These are phyloP conservation scores for Hanseniaspora meyeri DNA, from an alignment of 805 yeast genomes.

Conservation along the genomic window DNA sequence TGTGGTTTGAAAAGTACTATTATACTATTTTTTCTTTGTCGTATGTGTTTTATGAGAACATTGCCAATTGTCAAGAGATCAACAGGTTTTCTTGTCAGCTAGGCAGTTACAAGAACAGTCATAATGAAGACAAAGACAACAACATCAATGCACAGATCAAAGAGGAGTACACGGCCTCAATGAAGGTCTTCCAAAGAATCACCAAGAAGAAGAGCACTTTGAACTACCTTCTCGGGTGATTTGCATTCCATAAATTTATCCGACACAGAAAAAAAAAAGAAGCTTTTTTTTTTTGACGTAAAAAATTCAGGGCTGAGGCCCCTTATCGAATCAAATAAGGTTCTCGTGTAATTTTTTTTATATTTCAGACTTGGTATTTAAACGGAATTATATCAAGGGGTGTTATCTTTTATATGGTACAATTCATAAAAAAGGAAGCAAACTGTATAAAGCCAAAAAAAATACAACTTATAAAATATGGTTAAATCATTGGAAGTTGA, in stretches of 20 bases:
- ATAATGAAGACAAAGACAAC: background rate
- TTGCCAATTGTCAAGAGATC: background rate
- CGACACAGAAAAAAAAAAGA: too few species aligned
- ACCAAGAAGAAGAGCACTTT: background rate
- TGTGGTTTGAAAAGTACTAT: constrained; percentile 2
- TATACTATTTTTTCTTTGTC: constrained; percentile 1
- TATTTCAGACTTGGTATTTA: background rate
- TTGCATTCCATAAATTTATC: too few species aligned
- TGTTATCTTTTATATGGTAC: too few species aligned
- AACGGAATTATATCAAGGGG: background rate
- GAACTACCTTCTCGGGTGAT: background rate
- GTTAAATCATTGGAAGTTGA: constrained; percentile 32
- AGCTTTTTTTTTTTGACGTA: background rate
- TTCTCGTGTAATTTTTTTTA: too few species aligned
- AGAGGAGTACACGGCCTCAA: background rate
- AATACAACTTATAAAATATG: constrained; percentile 4
- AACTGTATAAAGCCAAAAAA: background rate
- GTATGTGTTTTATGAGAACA: constrained; percentile 12
- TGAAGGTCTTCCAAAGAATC: background rate
- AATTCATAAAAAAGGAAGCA: too few species aligned
- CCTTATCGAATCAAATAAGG: too few species aligned
- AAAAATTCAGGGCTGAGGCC: too few species aligned
- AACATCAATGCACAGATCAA: background rate
- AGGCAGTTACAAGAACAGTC: background rate
- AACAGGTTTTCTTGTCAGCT: background rate